Base-by-base conservation (phyloP, 495 filamentous ascomycete species). In the Penicillium pulvis region DNA sequence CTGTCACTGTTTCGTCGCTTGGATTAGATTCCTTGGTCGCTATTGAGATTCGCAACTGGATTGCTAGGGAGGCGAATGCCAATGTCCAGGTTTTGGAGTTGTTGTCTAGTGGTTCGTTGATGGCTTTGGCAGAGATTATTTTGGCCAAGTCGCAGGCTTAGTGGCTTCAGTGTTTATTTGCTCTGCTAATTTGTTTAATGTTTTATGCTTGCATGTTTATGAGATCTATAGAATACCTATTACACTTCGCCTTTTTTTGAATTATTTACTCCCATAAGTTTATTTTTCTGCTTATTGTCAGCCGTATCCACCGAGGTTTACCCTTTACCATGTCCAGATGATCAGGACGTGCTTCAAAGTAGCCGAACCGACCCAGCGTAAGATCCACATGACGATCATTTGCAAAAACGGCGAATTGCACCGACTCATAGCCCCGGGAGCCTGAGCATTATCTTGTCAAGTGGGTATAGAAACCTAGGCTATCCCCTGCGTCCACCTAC, bases 21-120 rank as follows among this genome's bases (percentile, higher is more conserved):
- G 72, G 74, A 11, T 60, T 75, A n/a, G 74, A 75, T 48, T 75
- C 73, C 6, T 56, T 77, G 33, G 74, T 77, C 11, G 71, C 71
- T 2, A 69, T 75, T 45, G 74, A 77, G 55, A 63, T 77, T n/a
- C 60, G 70, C 0, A 71, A 73, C 43, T 77, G 73, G 73, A 65
- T 76, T 60, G 65, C 66, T 14, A 63, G 61, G n/a, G 68, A 73
- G 60, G 62, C 70, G 16, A 63, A 71, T 57, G 70, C 72, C 4
- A 71, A 75, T 55, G 65, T 74, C 28, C 68, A 73, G 44, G 67
- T 75, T 17, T 53, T 75, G 35, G 71, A 74, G 46, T 46, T 71
- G 35, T 26, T 71, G 49, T 70, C 69, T 9, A 66, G 66, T 51
- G 67, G 67, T 16, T 69, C 61, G 45, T 61, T 68, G 57, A 63